Conservation (phyloP, 129 eudicot species). For the Rutidosis leptorrhynchoides region DNA sequence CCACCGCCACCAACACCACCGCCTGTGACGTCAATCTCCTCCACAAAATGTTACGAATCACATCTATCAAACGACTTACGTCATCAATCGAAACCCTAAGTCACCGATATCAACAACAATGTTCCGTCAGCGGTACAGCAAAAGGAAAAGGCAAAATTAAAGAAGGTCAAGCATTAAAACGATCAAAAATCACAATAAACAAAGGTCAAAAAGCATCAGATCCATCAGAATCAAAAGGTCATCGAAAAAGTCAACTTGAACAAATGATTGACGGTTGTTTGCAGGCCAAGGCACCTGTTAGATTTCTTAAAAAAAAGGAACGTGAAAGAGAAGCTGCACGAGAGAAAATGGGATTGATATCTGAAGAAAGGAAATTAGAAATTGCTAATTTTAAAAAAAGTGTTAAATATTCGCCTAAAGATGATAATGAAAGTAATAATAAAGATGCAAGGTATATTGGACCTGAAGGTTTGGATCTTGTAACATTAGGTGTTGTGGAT, state of each 20-base stretch:
- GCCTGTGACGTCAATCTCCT: background rate
- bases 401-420: constrained; percentile 7
- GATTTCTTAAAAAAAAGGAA: constrained; percentile 61
- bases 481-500: constrained; percentile 67
- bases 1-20: background rate
- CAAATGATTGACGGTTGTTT: constrained; percentile 63
- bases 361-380: constrained; percentile 58
- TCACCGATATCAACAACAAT: constrained; percentile 49
- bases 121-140: constrained; percentile 75
- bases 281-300: constrained; percentile 48
- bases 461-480: constrained; percentile 66
- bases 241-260: constrained; percentile 48
- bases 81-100: constrained; percentile 46
- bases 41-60: constrained; percentile 34
- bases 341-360: constrained; percentile 74
- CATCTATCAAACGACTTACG: constrained; percentile 29
- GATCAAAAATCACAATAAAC: constrained; percentile 52
- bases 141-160: constrained; percentile 73
- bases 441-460: constrained; percentile 52
- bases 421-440: constrained; percentile 21
- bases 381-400: constrained; percentile 47
- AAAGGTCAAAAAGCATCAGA: constrained; percentile 42
- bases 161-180: constrained; percentile 48
- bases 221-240: constrained; percentile 29
- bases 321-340: constrained; percentile 70